Evolutionary conservation across 176 grass and related monocot species (phyloP).

Genomic region (Aegilops bicornis): DNA sequence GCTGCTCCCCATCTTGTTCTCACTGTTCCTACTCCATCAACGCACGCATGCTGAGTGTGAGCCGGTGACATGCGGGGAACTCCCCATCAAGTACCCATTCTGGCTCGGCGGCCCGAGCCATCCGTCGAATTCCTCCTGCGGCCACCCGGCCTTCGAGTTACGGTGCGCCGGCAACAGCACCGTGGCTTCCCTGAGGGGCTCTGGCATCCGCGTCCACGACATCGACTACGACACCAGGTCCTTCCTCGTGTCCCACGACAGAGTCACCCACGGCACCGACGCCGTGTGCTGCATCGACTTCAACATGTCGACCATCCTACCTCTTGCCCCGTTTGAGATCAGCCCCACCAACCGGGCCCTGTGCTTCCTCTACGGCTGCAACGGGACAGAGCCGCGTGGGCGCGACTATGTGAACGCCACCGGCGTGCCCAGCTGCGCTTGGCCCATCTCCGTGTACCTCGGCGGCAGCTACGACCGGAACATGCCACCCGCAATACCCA

Average conservation of each 20-base stretch:
- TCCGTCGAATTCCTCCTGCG: neutral
- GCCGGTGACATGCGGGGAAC: conserved; percentile 28
- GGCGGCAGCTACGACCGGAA: neutral
- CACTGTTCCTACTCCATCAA: neutral
- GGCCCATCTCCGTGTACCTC: neutral
- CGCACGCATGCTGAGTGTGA: neutral
- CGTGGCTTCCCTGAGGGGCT: neutral
- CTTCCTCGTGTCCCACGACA: neutral
- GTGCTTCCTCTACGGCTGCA: conserved; percentile 50
- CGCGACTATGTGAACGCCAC: neutral
- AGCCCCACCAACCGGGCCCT: conserved; percentile 33
- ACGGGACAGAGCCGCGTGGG: neutral
- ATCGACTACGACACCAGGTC: conserved; percentile 35
- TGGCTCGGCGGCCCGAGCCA: neutral
- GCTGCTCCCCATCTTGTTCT: accelerated
- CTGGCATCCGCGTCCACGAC: neutral
- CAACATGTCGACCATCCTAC: conserved; percentile 45
- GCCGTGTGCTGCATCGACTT: conserved; percentile 33
- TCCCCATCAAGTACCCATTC: conserved; percentile 43
- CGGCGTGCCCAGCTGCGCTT: accelerated
- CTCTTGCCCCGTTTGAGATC: conserved; percentile 1
- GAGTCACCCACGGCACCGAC: neutral
- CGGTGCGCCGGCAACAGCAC: neutral
- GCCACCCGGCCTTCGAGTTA: conserved; percentile 44
- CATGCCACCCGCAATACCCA: neutral